Base-by-base conservation (phyloP, 1,284 basidiomycete species). In the Marasmius tenuissimus region DNA sequence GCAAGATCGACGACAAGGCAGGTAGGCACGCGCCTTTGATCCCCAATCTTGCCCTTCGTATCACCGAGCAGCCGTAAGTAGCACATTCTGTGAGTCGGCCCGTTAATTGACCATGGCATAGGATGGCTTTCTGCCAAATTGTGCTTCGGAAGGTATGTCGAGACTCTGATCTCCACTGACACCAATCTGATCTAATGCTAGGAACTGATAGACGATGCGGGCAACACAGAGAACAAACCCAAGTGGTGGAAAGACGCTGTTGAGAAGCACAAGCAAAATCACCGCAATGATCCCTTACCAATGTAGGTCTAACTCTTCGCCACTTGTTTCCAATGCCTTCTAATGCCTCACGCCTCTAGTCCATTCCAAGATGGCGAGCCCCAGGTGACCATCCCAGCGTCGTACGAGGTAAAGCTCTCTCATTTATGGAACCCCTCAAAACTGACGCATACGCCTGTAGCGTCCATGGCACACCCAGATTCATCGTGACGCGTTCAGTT, bases 401-500 rank as follows among this genome's bases (percentile, higher is more conserved):
- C 61, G 5, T 27, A 27, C 27, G 27, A 27, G 27, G 27, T 27
- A 27, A 27, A 4, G 27, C 27, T 27, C 27, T 27, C 27, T 27
- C 27, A 27, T 4, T 27, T 4, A 27, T 2, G 2, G 27, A 27
- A 27, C 27, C 27, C 27, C 27, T 27, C 27, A 27, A 27, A 27
- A 27, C 27, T 27, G 27, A 27, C 27, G 27, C 27, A 27, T 27
- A 27, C 27, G 27, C 27, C 60, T 38, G 61, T 45, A 70, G 52
- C 65, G 65, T 42, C 74, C 71, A 5, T 76, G 71, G 27, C 27
- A 27, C 27, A 27, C 69, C 34, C 67, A 76, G 60, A 73, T 76
- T 50, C 75, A 76, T 57, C 72, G 73, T 49, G 75, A 76, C 60
- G 74, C 74, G 50, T 75, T 76, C 63, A 67, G 68, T 37, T 72